Percentiles rank a stretch among this genome's conserved stretches.
Evolutionary conservation across 371 early-diverging fungal species (phyloP).

Genomic region (Conidiobolus incongruus): DNA sequence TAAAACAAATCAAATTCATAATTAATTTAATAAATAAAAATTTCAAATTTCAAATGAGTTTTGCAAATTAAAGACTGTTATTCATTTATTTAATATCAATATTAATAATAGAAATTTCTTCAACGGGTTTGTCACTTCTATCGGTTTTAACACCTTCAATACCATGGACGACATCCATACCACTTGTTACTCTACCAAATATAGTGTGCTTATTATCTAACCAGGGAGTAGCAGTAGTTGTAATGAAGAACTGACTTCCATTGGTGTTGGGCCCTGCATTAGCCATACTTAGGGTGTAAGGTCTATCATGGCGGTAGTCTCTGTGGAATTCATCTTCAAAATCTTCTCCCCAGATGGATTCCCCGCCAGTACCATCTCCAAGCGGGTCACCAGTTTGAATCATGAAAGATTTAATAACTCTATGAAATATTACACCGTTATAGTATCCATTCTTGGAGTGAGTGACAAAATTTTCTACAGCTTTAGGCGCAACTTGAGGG

Average conservation of each 20-base stretch:
- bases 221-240: slow-evolving; percentile 66
- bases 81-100: slow-evolving; percentile 31
- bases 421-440: slow-evolving; percentile 59
- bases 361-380: slow-evolving; percentile 89
- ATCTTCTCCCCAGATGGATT: slow-evolving; percentile 61
- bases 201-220: slow-evolving; percentile 99
- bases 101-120: slow-evolving; percentile 41
- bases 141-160: slow-evolving; percentile 56
- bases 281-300: slow-evolving; percentile 82
- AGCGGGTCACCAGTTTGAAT: slow-evolving; percentile 70
- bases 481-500: slow-evolving; percentile 72
- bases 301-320: slow-evolving; percentile 29
- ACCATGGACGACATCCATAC: slow-evolving; percentile 44
- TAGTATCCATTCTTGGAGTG: slow-evolving; percentile 58
- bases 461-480: slow-evolving; percentile 83
- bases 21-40: too few relatives aligned
- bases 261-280: slow-evolving; percentile 88
- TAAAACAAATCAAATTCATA: too few relatives aligned
- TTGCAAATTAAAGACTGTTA: too few relatives aligned
- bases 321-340: slow-evolving; percentile 87
- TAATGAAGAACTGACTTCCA: slow-evolving; percentile 92
- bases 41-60: too few relatives aligned
- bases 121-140: slow-evolving; percentile 59
- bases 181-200: slow-evolving; percentile 81
- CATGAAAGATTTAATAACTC: slow-evolving; percentile 82